Evolutionary conservation across 2,329 filamentous ascomycete species (phyloP).

Genomic region (Talaromyces sp.): DNA sequence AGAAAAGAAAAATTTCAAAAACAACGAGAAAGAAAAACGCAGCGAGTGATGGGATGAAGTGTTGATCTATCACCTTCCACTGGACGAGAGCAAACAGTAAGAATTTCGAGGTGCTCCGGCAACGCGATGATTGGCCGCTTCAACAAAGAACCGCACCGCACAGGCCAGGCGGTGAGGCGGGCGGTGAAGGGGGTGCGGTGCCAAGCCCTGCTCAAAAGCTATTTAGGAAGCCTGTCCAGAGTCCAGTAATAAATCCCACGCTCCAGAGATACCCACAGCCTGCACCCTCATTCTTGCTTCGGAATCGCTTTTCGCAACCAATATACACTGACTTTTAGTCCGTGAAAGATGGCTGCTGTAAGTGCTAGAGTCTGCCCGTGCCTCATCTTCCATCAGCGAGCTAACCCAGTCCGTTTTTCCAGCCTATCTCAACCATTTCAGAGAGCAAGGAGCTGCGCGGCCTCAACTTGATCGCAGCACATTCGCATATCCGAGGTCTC

Average conservation of each 20-base stretch:
- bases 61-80: not conserved
- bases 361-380: not conserved
- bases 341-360: conserved; percentile 9
- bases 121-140: not conserved
- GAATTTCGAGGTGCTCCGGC: not conserved
- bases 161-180: conserved; percentile 1
- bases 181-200: conserved; percentile 3
- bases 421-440: conserved; percentile 75
- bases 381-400: not conserved
- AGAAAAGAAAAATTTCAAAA: not conserved
- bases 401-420: not conserved
- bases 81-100: not conserved
- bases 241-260: not conserved
- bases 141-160: not conserved
- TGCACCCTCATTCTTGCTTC: not conserved
- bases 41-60: not conserved
- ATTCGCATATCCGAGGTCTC: conserved; percentile 94
- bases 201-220: not conserved
- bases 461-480: conserved; percentile 94
- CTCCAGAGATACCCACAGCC: not conserved
- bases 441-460: conserved; percentile 94
- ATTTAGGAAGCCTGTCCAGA: not conserved
- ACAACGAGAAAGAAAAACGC: not conserved
- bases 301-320: not conserved
- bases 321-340: not conserved